A percentile compares a stretch with the other conserved stretches of the same genome.
Conservation (phyloP, 768 basidiomycete species). For the Leccinum imitatum region DNA sequence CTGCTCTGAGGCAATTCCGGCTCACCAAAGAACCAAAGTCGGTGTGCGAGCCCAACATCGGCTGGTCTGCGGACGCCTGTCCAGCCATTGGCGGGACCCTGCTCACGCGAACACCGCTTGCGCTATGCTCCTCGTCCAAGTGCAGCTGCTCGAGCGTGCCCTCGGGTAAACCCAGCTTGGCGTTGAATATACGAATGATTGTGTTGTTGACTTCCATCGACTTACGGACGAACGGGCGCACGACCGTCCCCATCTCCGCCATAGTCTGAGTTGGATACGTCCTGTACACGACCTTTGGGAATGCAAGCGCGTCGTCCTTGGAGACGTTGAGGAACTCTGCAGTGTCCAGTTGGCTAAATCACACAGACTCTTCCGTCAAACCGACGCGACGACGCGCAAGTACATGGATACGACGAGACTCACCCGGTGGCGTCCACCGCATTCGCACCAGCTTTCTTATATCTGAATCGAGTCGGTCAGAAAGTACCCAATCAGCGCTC, state of each 20-base stretch:
- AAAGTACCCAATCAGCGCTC: background rate
- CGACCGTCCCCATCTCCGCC: background rate
- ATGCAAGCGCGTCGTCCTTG: background rate
- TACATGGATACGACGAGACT: background rate
- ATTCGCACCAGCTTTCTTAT: background rate
- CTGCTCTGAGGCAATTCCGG: background rate
- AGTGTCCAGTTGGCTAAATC: background rate
- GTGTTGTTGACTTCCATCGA: background rate
- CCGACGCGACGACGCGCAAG: background rate
- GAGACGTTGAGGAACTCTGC: background rate
- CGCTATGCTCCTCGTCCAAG: background rate
- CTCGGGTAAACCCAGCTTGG: background rate
- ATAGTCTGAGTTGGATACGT: background rate
- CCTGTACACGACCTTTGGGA: background rate
- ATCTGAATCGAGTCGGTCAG: background rate
- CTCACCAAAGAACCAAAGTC: background rate
- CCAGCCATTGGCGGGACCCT: background rate
- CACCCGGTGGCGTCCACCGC: background rate
- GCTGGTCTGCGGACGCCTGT: background rate
- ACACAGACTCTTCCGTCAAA: background rate
- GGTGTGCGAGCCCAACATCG: background rate
- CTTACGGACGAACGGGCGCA: background rate
- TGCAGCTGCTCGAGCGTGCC: background rate
- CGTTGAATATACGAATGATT: background rate
- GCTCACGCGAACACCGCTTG: background rate